These are phyloP conservation scores for Thecaphora thlaspeos DNA, from an alignment of 1,284 basidiomycete genomes.

Conservation along the genomic window DNA sequence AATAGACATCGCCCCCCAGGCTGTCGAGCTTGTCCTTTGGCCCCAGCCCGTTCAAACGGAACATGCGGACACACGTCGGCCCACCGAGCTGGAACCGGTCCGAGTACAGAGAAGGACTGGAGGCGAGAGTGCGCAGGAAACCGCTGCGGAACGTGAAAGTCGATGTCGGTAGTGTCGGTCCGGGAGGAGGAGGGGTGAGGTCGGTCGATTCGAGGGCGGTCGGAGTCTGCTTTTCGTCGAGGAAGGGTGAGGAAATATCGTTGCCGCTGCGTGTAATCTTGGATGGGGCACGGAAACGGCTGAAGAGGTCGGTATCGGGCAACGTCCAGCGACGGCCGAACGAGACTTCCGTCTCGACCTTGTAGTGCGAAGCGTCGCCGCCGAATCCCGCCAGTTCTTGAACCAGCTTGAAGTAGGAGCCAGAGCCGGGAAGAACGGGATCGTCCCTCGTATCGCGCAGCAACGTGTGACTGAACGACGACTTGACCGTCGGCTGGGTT, in stretches of 20 bases:
- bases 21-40: conserved; percentile 75
- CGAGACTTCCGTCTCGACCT: conserved; percentile 34
- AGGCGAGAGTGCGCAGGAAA: conserved; percentile 29
- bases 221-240: too few species aligned
- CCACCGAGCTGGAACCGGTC: conserved; percentile 94
- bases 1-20: conserved; percentile 83
- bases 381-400: conserved; percentile 48
- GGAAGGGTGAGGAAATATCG: too few species aligned
- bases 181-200: not conserved
- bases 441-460: conserved; percentile 78
- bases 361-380: conserved; percentile 46
- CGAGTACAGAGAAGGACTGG: conserved; percentile 64
- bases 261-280: not conserved
- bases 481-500: conserved; percentile 65
- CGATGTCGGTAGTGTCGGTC: not conserved
- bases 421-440: conserved; percentile 62
- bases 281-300: not conserved
- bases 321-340: not conserved
- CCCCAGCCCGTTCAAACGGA: conserved; percentile 80
- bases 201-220: too few species aligned
- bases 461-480: conserved; percentile 76
- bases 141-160: conserved; percentile 31
- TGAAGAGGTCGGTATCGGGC: not conserved
- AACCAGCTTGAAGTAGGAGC: conserved; percentile 20
- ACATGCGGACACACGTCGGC: conserved; percentile 82